Evolutionary conservation across 2,329 filamentous ascomycete species (phyloP).

Genomic region (Didymella sp.): DNA sequence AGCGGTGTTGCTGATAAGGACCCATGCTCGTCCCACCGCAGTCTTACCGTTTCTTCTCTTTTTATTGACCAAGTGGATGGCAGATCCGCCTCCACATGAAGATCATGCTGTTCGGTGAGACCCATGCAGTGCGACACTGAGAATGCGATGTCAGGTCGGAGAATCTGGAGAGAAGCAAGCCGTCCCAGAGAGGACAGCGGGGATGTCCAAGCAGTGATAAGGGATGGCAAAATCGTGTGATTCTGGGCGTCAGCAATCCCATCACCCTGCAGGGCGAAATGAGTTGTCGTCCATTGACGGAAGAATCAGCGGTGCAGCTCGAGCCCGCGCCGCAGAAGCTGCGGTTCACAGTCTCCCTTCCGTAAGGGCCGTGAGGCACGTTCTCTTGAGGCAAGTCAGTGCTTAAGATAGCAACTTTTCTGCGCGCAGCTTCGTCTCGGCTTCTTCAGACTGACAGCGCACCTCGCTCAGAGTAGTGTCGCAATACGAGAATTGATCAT

Average conservation of each 20-base stretch:
- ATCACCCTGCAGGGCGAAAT: constrained; percentile 26
- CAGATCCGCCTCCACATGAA: constrained; percentile 31
- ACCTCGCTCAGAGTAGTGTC: background rate
- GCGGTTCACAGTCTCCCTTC: background rate
- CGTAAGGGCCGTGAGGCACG: background rate
- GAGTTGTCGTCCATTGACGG: constrained; percentile 16
- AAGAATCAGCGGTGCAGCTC: constrained; percentile 4
- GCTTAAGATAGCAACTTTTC: background rate
- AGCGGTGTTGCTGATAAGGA: constrained; percentile 45
- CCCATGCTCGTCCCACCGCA: constrained; percentile 28
- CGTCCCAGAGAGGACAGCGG: constrained; percentile 20
- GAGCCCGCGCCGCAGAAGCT: constrained; percentile 7
- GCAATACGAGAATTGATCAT: background rate
- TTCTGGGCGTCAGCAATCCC: constrained; percentile 39
- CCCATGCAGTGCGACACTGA: constrained; percentile 5
- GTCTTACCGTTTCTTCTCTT: constrained; percentile 16
- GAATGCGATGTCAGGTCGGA: background rate
- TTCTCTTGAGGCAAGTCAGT: constrained; percentile 4
- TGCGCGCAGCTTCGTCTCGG: background rate
- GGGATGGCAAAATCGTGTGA: constrained; percentile 26
- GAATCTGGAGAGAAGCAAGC: constrained; percentile 8
- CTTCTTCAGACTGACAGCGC: background rate
- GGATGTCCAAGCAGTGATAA: constrained; percentile 33
- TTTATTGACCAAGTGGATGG: constrained; percentile 31
- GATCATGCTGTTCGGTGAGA: constrained; percentile 22